Base-by-base conservation (phyloP, 768 basidiomycete species). In the Myochromella boudieri region DNA sequence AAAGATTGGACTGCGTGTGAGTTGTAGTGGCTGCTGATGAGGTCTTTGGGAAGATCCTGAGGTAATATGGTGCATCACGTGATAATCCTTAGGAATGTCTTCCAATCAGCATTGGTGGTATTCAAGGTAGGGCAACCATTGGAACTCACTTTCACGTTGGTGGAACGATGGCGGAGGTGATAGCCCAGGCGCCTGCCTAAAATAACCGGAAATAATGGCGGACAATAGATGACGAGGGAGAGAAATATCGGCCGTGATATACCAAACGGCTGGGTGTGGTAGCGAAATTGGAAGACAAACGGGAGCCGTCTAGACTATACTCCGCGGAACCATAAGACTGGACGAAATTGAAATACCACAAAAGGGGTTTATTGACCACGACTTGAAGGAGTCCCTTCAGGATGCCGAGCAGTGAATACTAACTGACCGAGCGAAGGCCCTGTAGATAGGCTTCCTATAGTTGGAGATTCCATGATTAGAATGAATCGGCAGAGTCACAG, bases 1-100 rank as follows among this genome's bases (percentile, higher is more conserved):
- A 29, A 42, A 31, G 10, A 20, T 8, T 20, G 20, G 6, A 32
- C 42, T 8, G 29, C 42, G 42, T 42, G 42, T 31, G 42, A 42
- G 41, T 20, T 26, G 11, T 11, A 8, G 31, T n/a, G n/a, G 17
- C 33, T 8, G 20, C 25, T n/a, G 11, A 5, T 14, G 29, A n/a
- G 42, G 15, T 22, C 20, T 21, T 42, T 20, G 32, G 43, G 22
- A 44, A 36, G 21, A 20, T 7, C 11, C 9, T 17, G 18, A 34
- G 36, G 34, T 22, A 44, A 44, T 27, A 14, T 17, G 22, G 9
- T 12, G 21, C 42, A 36, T 44, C 43, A 44, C 43, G 43, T 44
- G 43, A 11, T 11, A 2, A 36, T 27, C 17, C 18, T 20, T 11
- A 4, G 34, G n/a, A 10, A 18, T 25, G 9, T 37, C 43, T 44